A percentile compares a stretch with the other conserved stretches of the same genome.
These are phyloP conservation scores for Parastagonospora nodorum DNA, from an alignment of 2,329 filamentous ascomycete species.

Conservation along the genomic window DNA sequence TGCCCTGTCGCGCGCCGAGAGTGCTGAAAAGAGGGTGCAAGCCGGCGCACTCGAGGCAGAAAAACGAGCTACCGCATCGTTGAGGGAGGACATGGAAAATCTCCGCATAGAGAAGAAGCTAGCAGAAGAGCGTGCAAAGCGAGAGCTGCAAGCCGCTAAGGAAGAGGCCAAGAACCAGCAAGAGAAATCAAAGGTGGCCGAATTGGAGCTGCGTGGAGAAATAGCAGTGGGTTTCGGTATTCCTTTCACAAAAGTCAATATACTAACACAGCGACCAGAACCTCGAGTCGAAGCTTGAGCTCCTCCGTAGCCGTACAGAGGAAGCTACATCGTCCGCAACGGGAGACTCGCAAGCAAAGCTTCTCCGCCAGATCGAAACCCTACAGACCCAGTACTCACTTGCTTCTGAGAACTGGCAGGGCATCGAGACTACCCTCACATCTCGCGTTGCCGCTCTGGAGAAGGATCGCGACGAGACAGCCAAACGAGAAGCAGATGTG, in stretches of 20 bases:
- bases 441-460: conserved; percentile 78
- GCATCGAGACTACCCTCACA: conserved; percentile 85
- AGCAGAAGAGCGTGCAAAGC: conserved; percentile 69
- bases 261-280: conserved; percentile 54
- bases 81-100: conserved; percentile 69
- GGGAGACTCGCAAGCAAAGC: conserved; percentile 84
- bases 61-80: conserved; percentile 58
- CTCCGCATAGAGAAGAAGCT: conserved; percentile 77
- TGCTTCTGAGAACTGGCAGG: conserved; percentile 96
- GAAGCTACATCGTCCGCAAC: conserved; percentile 83
- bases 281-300: conserved; percentile 88
- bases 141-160: conserved; percentile 72
- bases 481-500: conserved; percentile 82
- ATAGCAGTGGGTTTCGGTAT: conserved; percentile 52
- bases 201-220: conserved; percentile 82
- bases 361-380: conserved; percentile 92
- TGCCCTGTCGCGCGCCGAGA: conserved; percentile 68
- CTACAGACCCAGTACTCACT: conserved; percentile 93
- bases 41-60: conserved; percentile 72
- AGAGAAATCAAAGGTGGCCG: conserved; percentile 69
- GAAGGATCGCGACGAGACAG: conserved; percentile 86
- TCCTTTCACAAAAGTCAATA: neutral
- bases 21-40: conserved; percentile 68
- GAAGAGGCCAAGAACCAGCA: conserved; percentile 75
- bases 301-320: conserved; percentile 82